Evolutionary conservation across 2,329 filamentous ascomycete genomes (phyloP).

Genomic region (Plenodomus tracheiphilus): DNA sequence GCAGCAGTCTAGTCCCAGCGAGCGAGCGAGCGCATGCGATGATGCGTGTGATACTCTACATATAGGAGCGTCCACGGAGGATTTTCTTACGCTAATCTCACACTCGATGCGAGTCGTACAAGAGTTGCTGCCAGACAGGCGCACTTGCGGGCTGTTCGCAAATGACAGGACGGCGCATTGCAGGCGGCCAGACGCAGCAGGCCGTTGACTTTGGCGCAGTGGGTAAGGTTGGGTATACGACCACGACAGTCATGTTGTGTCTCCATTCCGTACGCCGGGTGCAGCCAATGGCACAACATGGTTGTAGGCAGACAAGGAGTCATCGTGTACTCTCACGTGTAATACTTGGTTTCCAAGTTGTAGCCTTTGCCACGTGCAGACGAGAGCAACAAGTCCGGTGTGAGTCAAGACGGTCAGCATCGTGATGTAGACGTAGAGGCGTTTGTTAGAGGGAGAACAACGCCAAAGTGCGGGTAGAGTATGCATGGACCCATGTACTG

Average conservation of each 20-base stretch:
- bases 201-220: background rate
- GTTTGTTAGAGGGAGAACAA: background rate
- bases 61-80: background rate
- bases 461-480: no score
- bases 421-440: background rate
- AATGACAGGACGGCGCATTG: background rate
- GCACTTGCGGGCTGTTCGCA: background rate
- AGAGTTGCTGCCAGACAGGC: background rate
- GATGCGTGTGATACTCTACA: no score
- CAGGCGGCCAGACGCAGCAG: background rate
- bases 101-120: background rate
- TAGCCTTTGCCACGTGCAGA: no score
- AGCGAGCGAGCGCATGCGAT: no score
- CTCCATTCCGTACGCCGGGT: constrained; percentile 13
- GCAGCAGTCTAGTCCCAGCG: background rate
- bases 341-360: no score
- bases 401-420: background rate
- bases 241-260: constrained; percentile 14
- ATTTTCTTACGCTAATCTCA: background rate
- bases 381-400: background rate
- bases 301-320: background rate
- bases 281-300: constrained; percentile 21
- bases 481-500: no score
- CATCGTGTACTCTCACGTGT: background rate
- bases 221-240: background rate